Evolutionary conservation across 768 basidiomycete genomes (phyloP), one percentile per base, ranked within the genome.

Genomic region (Mycena belliarum): DNA sequence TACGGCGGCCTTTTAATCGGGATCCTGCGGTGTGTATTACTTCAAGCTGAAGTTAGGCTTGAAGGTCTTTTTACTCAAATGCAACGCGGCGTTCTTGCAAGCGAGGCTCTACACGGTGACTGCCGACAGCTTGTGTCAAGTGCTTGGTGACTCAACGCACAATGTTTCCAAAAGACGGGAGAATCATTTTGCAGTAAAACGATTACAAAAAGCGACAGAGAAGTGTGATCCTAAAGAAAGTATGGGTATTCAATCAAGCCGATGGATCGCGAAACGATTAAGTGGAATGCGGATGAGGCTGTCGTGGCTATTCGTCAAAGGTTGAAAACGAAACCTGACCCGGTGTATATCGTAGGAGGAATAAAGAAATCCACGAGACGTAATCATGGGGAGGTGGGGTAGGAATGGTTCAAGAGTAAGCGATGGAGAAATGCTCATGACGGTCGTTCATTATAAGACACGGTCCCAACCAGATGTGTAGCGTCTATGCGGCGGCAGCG

Each of bases 401-500:
- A 69, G 65, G 68, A 72, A 60, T 59, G 64, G 68, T 72, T 69
- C 72, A 67, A 69, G 69, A 75, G 70, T 65, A 72, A 69, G 43
- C 52, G 63, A 52, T 61, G 63, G 63, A 66, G 25, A 63, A 59
- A 57, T 38, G 60, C 63, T 74, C 75, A 69, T 78, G 65, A 79
- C 54, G 69, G 78, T 81, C 82, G 72, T 83, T 74, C 79, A 73
- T 68, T 72, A 70, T 69, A 61, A 64, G 66, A 69, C 60, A 70
- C 23, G 40, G 40, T 41, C 21, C 40, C 40, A 23, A 62, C 51
- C 15, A 53, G 46, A n/a, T n/a, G n/a, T n/a, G n/a, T n/a, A 15
- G 3, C 24, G 42, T 70, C 86, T 84, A 95, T 78, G 92, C 91
- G 37, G 92, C 77, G 47, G 92, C 91, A 58, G 88, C 85, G 58